Conservation (phyloP, 2,329 filamentous ascomycete genomes). For the Bipolaris bicolor region DNA sequence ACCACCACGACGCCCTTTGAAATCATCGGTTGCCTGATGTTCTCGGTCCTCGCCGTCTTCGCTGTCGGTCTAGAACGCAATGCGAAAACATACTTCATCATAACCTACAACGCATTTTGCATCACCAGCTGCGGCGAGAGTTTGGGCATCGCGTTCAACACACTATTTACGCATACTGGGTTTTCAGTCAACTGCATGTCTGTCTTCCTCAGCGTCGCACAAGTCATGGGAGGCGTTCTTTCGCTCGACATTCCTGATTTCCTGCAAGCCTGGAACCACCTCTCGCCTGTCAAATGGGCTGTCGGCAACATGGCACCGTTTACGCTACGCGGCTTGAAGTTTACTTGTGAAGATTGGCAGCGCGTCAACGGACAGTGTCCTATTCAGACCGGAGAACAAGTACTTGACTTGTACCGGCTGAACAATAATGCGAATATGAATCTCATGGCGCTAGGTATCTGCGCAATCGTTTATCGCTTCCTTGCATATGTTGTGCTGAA, state of each 20-base stretch:
- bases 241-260: constrained; percentile 14
- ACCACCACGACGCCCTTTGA: constrained; percentile 75
- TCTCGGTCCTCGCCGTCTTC: constrained; percentile 67
- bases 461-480: constrained; percentile 69
- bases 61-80: constrained; percentile 70
- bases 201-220: constrained; percentile 71
- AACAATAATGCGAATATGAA: constrained; percentile 67
- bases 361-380: constrained; percentile 67
- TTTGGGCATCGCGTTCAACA: constrained; percentile 81
- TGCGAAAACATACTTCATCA: constrained; percentile 69
- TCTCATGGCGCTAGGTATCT: constrained; percentile 66
- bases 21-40: constrained; percentile 67
- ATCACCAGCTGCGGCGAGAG: constrained; percentile 77
- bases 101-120: constrained; percentile 72
- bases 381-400: constrained; percentile 69
- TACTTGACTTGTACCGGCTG: constrained; percentile 70
- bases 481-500: constrained; percentile 67
- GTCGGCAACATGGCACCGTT: constrained; percentile 71
- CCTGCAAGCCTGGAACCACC: constrained; percentile 66
- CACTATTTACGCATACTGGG: constrained; percentile 73
- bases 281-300: constrained; percentile 73
- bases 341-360: constrained; percentile 69
- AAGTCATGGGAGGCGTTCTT: constrained; percentile 62
- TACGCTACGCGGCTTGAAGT: constrained; percentile 64
- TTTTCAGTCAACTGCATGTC: constrained; percentile 77